Percentiles rank a stretch among this genome's conserved stretches.
phyloP scores from a whole-genome alignment of 148 eudicot genomes.

The Rhododendron ovatum region DNA sequence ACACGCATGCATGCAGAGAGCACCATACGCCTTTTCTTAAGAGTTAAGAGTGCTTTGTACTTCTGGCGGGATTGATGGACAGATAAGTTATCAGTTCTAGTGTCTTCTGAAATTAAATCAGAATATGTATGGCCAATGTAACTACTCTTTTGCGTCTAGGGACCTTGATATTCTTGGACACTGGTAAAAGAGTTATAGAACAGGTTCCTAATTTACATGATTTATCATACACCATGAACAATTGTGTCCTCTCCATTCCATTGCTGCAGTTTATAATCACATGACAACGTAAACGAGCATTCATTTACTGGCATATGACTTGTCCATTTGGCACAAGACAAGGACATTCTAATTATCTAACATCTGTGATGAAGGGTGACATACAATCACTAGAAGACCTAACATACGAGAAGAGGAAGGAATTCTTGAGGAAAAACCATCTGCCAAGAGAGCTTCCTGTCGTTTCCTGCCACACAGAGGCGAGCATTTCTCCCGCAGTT shows the following conservation, averaged over 20 bases:
- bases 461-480: slow-evolving; percentile 84
- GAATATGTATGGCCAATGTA: not conserved
- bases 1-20: not conserved
- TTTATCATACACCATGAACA: not conserved
- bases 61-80: no score
- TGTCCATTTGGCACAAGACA: not conserved
- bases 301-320: not conserved
- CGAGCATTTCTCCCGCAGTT: slow-evolving; percentile 84
- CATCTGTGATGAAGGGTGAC: slow-evolving; percentile 63
- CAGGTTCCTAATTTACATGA: not conserved
- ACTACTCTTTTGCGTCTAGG: not conserved
- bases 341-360: slow-evolving; percentile 10
- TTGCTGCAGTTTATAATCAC: not conserved
- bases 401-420: slow-evolving; percentile 75
- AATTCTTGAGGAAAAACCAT: slow-evolving; percentile 60
- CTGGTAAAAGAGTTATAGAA: not conserved
- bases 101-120: not conserved
- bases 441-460: slow-evolving; percentile 80
- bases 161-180: not conserved
- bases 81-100: not conserved
- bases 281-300: not conserved
- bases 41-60: not conserved
- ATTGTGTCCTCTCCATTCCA: not conserved
- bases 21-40: not conserved
- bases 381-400: slow-evolving; percentile 91